Evolutionary conservation across 495 filamentous ascomycete genomes (phyloP), one percentile per base, ranked within the genome.

Genomic region (Jackrogersella minutella): DNA sequence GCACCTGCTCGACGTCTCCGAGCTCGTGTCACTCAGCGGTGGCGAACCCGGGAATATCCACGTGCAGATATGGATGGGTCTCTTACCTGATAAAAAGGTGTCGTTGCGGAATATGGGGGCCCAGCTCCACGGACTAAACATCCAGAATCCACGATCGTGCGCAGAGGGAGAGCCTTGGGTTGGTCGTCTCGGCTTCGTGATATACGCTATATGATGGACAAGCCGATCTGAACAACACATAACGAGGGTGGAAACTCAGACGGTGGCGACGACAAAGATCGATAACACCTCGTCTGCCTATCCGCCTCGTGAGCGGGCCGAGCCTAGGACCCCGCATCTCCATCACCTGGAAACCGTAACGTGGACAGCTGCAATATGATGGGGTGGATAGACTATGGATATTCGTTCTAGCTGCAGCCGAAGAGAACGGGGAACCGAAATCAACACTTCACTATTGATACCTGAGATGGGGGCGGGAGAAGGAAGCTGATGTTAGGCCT

Each of bases 161-260:
- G 21, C 19, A 13, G 26, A 56, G 6, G 50, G 31, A 36, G 11
- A 16, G n/a, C 9, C 33, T 13, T 55, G 19, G 41, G 2, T 19
- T 19, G 26, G 41, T 14, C 33, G 14, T 24, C 26, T 28, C 28
- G 14, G 16, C 28, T 19, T 51, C 13, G 16, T 31, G n/a, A 19
- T 16, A 17, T 24, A 13, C 37, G 28, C 41, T 24, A 17, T 30
- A 30, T 17, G 59, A 24, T 65, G 52, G 22, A 31, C 43, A 13
- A 39, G 50, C 21, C 28, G 33, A 49, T 26, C 40, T 21, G 50
- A 44, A 56, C 63, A 56, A 28, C 54, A 34, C 63, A 61, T 22
- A 28, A 11, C 28, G n/a, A 17, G 16, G 36, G 28, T 51, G 44
- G 37, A 36, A 17, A 40, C 24, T 43, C 9, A 34, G 33, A n/a